Evolutionary conservation across 371 early-diverging fungal genomes (phyloP).

Genomic region (Funneliformis caledonium): DNA sequence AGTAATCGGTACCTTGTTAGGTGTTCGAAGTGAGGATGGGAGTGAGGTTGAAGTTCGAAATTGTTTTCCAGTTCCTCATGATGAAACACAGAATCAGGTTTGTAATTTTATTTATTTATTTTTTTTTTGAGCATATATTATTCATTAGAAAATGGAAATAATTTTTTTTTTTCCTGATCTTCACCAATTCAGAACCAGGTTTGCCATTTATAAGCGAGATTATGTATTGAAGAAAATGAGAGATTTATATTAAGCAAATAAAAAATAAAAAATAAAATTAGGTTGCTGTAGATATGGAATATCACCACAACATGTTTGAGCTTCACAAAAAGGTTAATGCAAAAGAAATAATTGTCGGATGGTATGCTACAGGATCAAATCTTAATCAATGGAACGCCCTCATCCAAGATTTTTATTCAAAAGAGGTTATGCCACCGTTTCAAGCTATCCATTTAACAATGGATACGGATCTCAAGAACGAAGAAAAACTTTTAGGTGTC

Average conservation of each 20-base stretch:
- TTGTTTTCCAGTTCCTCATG: constrained; percentile 85
- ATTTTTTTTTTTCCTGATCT: not conserved
- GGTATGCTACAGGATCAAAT: constrained; percentile 82
- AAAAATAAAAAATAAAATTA: constrained; percentile 36
- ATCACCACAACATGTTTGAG: constrained; percentile 83
- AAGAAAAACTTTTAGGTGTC: constrained; percentile 66
- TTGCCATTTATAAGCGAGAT: too few species aligned
- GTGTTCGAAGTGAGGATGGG: constrained; percentile 85
- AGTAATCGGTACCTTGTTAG: constrained; percentile 89
- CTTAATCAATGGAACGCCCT: constrained; percentile 80
- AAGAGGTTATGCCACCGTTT: constrained; percentile 75
- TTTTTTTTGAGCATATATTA: not conserved
- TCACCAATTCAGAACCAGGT: too few species aligned
- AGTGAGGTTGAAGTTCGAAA: constrained; percentile 86
- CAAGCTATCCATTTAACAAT: constrained; percentile 86
- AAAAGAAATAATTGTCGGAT: constrained; percentile 91
- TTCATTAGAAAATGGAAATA: not conserved
- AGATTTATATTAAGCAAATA: too few species aligned
- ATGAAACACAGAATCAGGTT: constrained; percentile 67
- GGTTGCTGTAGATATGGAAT: constrained; percentile 87
- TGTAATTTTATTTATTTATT: not conserved
- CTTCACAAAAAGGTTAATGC: constrained; percentile 89
- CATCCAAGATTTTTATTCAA: constrained; percentile 86
- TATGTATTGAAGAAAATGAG: too few species aligned
- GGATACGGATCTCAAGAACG: constrained; percentile 78